Conservation (phyloP, 2,329 filamentous ascomycete species). For the Pseudocercospora fijiensis region DNA sequence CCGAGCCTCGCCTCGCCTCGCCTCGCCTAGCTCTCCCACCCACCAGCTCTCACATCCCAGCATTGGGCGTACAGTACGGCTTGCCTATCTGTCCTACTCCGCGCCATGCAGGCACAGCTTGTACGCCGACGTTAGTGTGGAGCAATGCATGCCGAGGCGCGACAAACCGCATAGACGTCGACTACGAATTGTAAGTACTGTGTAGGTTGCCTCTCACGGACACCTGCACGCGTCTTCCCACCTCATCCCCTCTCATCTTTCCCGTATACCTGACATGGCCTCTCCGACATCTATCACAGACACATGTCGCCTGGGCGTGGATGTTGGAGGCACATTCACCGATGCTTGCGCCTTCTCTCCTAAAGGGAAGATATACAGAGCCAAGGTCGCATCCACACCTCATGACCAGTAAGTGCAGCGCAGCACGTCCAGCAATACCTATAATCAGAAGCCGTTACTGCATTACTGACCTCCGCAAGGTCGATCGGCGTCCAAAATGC, state of each 20-base stretch:
- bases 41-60: background rate
- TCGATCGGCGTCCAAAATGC: slow-evolving; percentile 31
- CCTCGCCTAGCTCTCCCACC: background rate
- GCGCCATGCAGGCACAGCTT: background rate
- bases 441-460: background rate
- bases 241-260: background rate
- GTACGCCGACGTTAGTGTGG: background rate
- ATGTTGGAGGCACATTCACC: slow-evolving; percentile 33
- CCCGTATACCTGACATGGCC: slow-evolving; percentile 14
- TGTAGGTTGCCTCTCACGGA: background rate
- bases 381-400: slow-evolving; percentile 31
- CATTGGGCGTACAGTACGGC: background rate
- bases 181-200: slow-evolving; percentile 16
- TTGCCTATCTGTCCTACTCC: slow-evolving; percentile 2
- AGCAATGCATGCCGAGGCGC: background rate
- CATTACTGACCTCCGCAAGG: background rate
- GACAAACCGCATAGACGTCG: background rate
- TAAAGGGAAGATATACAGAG: slow-evolving; percentile 29
- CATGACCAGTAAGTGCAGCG: slow-evolving; percentile 24
- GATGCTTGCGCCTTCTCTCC: slow-evolving; percentile 32
- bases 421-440: background rate
- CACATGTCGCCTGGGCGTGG: slow-evolving; percentile 28
- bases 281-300: slow-evolving; percentile 20
- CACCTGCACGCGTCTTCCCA: background rate
- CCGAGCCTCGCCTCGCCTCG: background rate